These are phyloP conservation scores for Caryopteris hybrid DNA, from an alignment of 305 asterid genomes.

Conservation along the genomic window DNA sequence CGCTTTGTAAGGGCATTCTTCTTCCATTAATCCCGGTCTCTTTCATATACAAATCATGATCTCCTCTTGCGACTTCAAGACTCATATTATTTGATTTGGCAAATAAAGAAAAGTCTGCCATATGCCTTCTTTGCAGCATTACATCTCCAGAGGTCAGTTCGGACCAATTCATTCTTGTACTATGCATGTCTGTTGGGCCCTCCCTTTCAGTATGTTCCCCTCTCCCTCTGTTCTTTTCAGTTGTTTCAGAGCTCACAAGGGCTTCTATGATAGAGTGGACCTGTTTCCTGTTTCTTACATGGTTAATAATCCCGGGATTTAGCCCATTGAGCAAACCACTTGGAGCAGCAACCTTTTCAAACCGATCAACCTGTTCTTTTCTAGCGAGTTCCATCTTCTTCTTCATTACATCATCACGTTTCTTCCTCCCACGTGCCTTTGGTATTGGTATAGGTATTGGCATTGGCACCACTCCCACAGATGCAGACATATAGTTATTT, in stretches of 20 bases:
- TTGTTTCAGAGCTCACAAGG: slow-evolving; percentile 58
- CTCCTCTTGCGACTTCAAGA: too few relatives aligned
- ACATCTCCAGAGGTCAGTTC: slow-evolving; percentile 21
- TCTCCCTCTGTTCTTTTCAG: slow-evolving; percentile 37
- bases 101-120: slow-evolving; percentile 21
- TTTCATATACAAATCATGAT: too few relatives aligned
- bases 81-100: slow-evolving; percentile 27
- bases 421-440: slow-evolving; percentile 63
- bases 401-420: slow-evolving; percentile 47
- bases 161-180: too few relatives aligned
- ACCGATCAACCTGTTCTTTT: slow-evolving; percentile 78
- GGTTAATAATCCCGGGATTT: slow-evolving; percentile 92
- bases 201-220: slow-evolving; percentile 15
- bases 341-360: slow-evolving; percentile 89
- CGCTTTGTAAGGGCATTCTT: too few relatives aligned
- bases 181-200: too few relatives aligned
- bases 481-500: slow-evolving; percentile 60
- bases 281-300: slow-evolving; percentile 87
- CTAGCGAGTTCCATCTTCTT: slow-evolving; percentile 68
- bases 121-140: slow-evolving; percentile 29
- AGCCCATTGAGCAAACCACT: slow-evolving; percentile 84
- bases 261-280: slow-evolving; percentile 85
- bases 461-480: slow-evolving; percentile 35
- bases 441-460: too few relatives aligned
- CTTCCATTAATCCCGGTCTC: too few relatives aligned